Evolutionary conservation across 257 asterid genomes (phyloP), one percentile per base, ranked within the genome.

Genomic region (Knoxia roxburghii): DNA sequence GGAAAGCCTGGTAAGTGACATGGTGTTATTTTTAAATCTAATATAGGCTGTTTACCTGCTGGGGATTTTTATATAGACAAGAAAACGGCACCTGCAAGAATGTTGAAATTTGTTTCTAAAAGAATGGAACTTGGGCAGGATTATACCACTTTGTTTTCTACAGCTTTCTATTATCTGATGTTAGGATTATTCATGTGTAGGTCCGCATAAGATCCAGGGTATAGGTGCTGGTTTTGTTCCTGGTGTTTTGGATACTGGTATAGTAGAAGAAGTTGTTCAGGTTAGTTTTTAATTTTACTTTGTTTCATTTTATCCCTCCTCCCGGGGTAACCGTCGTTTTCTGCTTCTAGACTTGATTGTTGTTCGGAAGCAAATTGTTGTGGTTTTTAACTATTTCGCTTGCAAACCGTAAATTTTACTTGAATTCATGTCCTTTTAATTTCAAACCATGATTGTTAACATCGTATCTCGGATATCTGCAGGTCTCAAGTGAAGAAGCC

Each of bases 141-240:
- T 51, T 24, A 23, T 15, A 18, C 24, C 23, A 35, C 9, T 40
- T 66, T 50, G 48, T 63, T 33, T 37, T 43, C 68, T 75, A 75
- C 77, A 37, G 48, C 49, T 7, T 30, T 32, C 18, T 57, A 7
- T 57, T 5, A 30, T 57, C 6, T 56, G 7, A 56, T 56, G 5
- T 29, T 6, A 2, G 21, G 18, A 56, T 56, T 14, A 35, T 35
- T 8, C 63, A 49, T 82, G 74, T 68, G 73, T 58, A 90, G 98
- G 98, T 64, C 94, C 95, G 1, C 98, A 92, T 80, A 89, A 92
- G 83, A 92, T 92, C 79, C 98, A 92, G 84, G 98, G 98, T 72
- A 86, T 92, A 60, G 98, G 98, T 70, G 98, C 98, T 30, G 98
- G 98, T 72, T 89, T 92, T 64, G 61, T 92, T 73, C 97, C 96